Percentiles rank a stretch among this genome's conserved stretches.
Evolutionary conservation across 805 yeast species (phyloP).

Genomic region (Candida tammaniensis): DNA sequence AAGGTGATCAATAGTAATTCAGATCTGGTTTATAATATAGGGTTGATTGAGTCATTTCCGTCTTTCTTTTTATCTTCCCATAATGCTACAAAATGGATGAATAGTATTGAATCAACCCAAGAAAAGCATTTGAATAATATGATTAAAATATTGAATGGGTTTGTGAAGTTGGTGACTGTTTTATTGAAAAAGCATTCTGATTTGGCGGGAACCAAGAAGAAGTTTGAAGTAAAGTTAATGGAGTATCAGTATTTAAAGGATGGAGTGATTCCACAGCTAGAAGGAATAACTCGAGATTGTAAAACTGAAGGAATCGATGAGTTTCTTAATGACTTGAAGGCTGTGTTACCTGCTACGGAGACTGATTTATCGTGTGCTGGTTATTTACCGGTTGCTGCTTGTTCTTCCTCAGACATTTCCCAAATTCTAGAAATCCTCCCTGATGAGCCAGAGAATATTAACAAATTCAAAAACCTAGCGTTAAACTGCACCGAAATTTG

Average conservation of each 20-base stretch:
- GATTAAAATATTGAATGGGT: conserved; percentile 25
- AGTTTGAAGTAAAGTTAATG: conserved; percentile 6
- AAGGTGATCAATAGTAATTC: conserved; percentile 11
- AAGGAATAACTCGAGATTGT: no score
- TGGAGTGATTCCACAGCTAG: conserved; percentile 1
- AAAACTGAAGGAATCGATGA: neutral
- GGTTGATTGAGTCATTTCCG: conserved; percentile 15
- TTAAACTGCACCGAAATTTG: no score
- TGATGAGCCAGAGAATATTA: no score
- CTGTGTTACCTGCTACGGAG: neutral
- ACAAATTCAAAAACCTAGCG: no score
- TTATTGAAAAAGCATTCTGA: conserved; percentile 8
- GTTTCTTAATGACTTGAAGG: neutral
- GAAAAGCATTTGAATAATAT: conserved; percentile 20
- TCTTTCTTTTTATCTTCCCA: conserved; percentile 16
- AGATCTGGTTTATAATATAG: conserved; percentile 11
- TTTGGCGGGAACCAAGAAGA: conserved; percentile 4
- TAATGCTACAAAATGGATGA: conserved; percentile 23
- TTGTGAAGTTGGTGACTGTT: conserved; percentile 17
- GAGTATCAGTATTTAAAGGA: conserved; percentile 6
- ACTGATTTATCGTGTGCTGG: no score
- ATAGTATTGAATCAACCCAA: conserved; percentile 7
- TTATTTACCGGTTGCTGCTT: no score
- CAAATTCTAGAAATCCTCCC: no score
- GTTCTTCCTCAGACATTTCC: no score